These are phyloP conservation scores for Peltaster fructicola DNA, from an alignment of 2,329 filamentous ascomycete species.

Conservation along the genomic window DNA sequence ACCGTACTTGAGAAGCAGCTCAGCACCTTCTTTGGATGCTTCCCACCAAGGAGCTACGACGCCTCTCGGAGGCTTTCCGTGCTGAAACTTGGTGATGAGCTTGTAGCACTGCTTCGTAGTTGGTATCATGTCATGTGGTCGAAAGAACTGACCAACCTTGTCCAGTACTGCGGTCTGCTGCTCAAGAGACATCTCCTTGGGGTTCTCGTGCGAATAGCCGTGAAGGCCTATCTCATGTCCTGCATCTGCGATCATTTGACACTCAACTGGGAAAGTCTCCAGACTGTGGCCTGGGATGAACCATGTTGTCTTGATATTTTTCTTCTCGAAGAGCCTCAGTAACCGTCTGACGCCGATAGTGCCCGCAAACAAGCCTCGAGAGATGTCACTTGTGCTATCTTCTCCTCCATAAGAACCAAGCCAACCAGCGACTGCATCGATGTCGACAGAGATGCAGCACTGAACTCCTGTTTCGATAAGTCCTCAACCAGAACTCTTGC, in stretches of 20 bases:
- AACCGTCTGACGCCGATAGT: slow-evolving; percentile 47
- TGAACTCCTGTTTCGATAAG: slow-evolving; percentile 15
- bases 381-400: slow-evolving; percentile 55
- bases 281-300: slow-evolving; percentile 47
- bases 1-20: slow-evolving; percentile 47
- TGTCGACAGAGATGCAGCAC: slow-evolving; percentile 37
- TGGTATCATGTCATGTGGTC: neutral
- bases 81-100: slow-evolving; percentile 50
- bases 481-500: no score
- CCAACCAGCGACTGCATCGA: slow-evolving; percentile 63
- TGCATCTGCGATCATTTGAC: slow-evolving; percentile 40
- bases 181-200: slow-evolving; percentile 51
- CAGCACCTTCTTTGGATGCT: slow-evolving; percentile 47
- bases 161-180: slow-evolving; percentile 61
- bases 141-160: slow-evolving; percentile 22
- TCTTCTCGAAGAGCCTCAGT: slow-evolving; percentile 53
- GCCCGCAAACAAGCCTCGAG: slow-evolving; percentile 48
- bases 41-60: slow-evolving; percentile 66
- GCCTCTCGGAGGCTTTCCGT: slow-evolving; percentile 53
- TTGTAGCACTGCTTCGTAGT: slow-evolving; percentile 35
- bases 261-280: slow-evolving; percentile 51
- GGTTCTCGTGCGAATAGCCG: slow-evolving; percentile 60
- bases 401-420: slow-evolving; percentile 58
- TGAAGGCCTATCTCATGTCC: slow-evolving; percentile 53
- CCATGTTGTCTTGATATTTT: slow-evolving; percentile 52